Evolutionary conservation across 2,329 filamentous ascomycete genomes (phyloP).

Genomic region (Penicillium sp.): DNA sequence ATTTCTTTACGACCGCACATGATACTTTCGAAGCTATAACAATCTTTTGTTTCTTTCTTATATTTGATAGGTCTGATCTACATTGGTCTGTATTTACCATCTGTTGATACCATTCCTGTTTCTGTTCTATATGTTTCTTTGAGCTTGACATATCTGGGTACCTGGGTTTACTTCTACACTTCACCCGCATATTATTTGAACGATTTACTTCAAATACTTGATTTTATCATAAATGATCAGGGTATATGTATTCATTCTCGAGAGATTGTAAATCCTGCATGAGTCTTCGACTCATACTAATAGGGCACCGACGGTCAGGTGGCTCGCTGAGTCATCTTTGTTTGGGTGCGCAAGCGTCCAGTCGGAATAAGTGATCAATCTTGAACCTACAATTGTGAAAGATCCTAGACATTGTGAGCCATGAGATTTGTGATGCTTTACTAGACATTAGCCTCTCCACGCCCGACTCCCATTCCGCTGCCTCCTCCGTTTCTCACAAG

Average conservation of each 20-base stretch:
- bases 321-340: conserved; percentile 16
- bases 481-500: conserved; percentile 10
- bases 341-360: conserved; percentile 4
- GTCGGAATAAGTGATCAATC: not conserved
- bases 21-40: conserved; percentile 2
- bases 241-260: too few species aligned
- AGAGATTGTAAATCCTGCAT: too few species aligned
- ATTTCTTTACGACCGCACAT: conserved; percentile 3
- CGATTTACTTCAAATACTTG: too few species aligned
- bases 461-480: conserved; percentile 1
- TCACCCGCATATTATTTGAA: too few species aligned
- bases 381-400: not conserved
- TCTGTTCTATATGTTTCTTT: conserved; percentile 1
- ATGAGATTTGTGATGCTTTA: conserved; percentile 2
- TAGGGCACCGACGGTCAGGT: conserved; percentile 4
- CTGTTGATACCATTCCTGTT: conserved; percentile 22
- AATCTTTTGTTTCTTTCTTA: conserved; percentile 1
- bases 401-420: not conserved
- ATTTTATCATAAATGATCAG: too few species aligned
- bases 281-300: too few species aligned
- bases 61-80: not conserved
- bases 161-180: too few species aligned
- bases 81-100: not conserved
- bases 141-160: too few species aligned
- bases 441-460: conserved; percentile 2